Percentiles rank a stretch among this genome's conserved stretches.
Conservation (phyloP, 179 eudicot species). For the Sideroxylon spinosum region DNA sequence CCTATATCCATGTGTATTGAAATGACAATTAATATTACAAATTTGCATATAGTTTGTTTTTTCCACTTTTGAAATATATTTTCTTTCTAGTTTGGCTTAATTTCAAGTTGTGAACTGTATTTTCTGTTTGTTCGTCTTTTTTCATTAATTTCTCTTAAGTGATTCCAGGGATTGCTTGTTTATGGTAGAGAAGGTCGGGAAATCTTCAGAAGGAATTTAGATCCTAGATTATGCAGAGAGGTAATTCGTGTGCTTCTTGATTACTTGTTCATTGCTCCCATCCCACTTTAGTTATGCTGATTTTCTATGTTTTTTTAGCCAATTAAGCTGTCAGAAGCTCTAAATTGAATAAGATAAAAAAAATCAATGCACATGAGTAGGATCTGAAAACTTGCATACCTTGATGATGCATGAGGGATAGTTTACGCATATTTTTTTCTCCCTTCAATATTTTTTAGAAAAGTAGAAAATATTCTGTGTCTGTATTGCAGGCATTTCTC, state of each 20-base stretch:
- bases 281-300: slow-evolving; percentile 6
- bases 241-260: slow-evolving; percentile 27
- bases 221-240: slow-evolving; percentile 72
- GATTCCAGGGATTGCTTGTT: slow-evolving; percentile 74
- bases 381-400: neutral
- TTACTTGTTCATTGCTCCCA: neutral
- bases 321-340: slow-evolving; percentile 10
- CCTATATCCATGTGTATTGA: too few species aligned
- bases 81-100: neutral
- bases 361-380: neutral
- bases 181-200: slow-evolving; percentile 89
- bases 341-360: neutral
- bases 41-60: neutral
- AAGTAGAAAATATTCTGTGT: neutral
- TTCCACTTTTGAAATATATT: neutral
- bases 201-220: slow-evolving; percentile 69
- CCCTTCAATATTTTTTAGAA: neutral
- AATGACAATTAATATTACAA: neutral
- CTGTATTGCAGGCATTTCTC: slow-evolving; percentile 51
- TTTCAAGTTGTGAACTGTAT: neutral
- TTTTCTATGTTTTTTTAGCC: slow-evolving; percentile 1
- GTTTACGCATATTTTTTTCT: neutral
- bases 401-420: slow-evolving; percentile 1
- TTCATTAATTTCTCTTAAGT: slow-evolving; percentile 7
- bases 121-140: slow-evolving; percentile 2